phyloP scores from a whole-genome alignment of 2,329 filamentous ascomycete genomes.

The Teratosphaeria viscida region DNA sequence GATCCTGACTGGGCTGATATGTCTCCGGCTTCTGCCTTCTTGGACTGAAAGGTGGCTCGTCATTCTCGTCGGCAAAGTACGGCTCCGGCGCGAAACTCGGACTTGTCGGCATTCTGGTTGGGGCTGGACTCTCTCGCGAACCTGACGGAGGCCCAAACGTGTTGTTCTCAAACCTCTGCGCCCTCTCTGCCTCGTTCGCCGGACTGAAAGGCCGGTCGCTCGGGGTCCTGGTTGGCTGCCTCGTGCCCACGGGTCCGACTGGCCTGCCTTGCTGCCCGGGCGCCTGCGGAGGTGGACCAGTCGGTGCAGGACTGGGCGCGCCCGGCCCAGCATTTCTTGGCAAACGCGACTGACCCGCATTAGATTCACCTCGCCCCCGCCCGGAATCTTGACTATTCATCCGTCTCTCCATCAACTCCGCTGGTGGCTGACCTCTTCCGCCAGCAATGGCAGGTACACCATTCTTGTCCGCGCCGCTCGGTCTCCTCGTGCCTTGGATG shows the following conservation, averaged over 20 bases:
- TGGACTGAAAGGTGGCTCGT: neutral
- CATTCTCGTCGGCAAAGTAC: conserved; percentile 4
- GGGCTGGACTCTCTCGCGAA: conserved; percentile 2
- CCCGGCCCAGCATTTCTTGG: conserved; percentile 33
- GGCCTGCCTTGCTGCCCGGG: conserved; percentile 42
- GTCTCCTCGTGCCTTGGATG: conserved; percentile 19
- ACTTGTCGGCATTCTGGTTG: conserved; percentile 7
- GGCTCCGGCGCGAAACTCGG: conserved; percentile 9
- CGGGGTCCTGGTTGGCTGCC: conserved; percentile 20
- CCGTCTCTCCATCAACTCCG: conserved; percentile 20
- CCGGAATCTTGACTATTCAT: conserved; percentile 14
- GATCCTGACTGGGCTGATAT: conserved; percentile 23
- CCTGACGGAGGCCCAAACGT: neutral
- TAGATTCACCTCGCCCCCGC: conserved; percentile 24
- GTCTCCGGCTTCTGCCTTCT: conserved; percentile 16
- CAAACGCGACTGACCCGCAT: conserved; percentile 40
- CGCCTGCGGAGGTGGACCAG: conserved; percentile 54
- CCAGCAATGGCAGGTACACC: neutral
- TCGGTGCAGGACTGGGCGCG: conserved; percentile 44
- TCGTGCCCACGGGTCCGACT: conserved; percentile 14
- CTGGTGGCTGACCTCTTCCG: conserved; percentile 1
- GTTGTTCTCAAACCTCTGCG: conserved; percentile 15
- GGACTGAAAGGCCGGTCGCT: conserved; percentile 22
- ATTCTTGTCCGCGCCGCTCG: conserved; percentile 22
- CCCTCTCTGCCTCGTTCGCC: conserved; percentile 13